Evolutionary conservation across 2,329 filamentous ascomycete genomes (phyloP), one percentile per base, ranked within the genome.

Genomic region (Colletotrichum chlorophyti): DNA sequence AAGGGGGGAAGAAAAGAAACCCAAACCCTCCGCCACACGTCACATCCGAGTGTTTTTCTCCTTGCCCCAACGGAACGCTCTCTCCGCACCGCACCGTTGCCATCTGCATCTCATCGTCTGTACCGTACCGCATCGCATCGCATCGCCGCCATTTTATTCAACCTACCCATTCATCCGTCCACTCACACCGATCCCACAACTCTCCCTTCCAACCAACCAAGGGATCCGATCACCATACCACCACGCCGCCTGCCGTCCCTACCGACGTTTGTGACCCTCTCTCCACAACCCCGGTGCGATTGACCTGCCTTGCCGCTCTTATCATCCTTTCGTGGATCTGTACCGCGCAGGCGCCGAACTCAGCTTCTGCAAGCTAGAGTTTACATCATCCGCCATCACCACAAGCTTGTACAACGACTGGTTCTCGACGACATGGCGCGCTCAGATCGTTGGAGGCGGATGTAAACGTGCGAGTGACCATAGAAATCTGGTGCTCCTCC

Each of bases 361-460:
- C 38, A 50, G 57, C 52, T 40, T 15, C 32, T 21, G 3, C 48
- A 51, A 45, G 38, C 38, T 38, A 43, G 57, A 57, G 57, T 60
- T 8, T 40, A 50, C 38, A 55, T 49, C 38, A 53, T 14, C 32
- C 17, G 34, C 41, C 53, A 40, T 23, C 40, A 24, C 26, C n/a
- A 11, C 26, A 55, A 24, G 27, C 27, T 24, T 21, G 46, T 32
- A 53, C 41, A 45, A 55, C 21, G 19, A 60, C 38, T 41, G 38
- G 32, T 24, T 23, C 26, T 43, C 51, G 51, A 50, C 52, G 53
- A 58, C 47, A 60, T 60, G 58, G 58, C 58, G 58, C 58, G 47
- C 58, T 60, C 58, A 40, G 58, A 60, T 53, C 47, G 53, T 47
- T 53, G 58, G 53, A 60, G 49, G 47, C 53, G 47, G 53, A 31